These are phyloP conservation scores for Aspergillus homomorphus DNA, from an alignment of 495 filamentous ascomycete genomes.

Conservation along the genomic window DNA sequence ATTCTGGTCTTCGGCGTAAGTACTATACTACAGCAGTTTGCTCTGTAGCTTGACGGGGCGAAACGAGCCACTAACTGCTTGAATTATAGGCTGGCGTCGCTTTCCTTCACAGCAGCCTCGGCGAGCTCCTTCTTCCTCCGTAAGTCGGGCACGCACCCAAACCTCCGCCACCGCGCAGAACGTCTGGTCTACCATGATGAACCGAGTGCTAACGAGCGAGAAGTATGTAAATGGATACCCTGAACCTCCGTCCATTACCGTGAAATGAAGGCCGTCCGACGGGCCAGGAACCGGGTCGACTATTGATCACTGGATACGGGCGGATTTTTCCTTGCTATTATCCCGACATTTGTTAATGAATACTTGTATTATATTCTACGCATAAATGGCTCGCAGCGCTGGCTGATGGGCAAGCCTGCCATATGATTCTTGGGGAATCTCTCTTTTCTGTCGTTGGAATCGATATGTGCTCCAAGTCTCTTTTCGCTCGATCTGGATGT, in stretches of 20 bases:
- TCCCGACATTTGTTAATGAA: conserved; percentile 17
- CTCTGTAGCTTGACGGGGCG: background rate
- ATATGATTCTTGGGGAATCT: background rate
- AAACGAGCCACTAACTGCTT: background rate
- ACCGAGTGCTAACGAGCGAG: background rate
- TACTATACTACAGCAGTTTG: conserved; percentile 12
- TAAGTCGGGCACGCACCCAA: conserved; percentile 41
- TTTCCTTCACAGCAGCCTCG: conserved; percentile 71
- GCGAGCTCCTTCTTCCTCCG: conserved; percentile 71
- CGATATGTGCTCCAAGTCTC: conserved; percentile 13
- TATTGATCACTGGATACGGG: background rate
- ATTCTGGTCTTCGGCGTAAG: conserved; percentile 70
- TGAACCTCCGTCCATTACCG: conserved; percentile 1
- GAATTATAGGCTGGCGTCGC: conserved; percentile 61
- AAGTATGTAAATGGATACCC: conserved; percentile 21
- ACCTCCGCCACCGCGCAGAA: background rate
- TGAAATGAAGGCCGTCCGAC: background rate
- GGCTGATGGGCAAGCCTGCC: background rate
- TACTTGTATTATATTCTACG: conserved; percentile 26
- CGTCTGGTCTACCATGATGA: background rate
- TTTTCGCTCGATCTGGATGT: background rate
- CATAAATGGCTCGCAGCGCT: conserved; percentile 13
- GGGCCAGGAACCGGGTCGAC: background rate
- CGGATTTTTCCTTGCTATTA: conserved; percentile 10
- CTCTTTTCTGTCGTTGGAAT: conserved; percentile 16